Base-by-base conservation (phyloP, 2,329 filamentous ascomycete species). In the Chaetomiaceae sp. region DNA sequence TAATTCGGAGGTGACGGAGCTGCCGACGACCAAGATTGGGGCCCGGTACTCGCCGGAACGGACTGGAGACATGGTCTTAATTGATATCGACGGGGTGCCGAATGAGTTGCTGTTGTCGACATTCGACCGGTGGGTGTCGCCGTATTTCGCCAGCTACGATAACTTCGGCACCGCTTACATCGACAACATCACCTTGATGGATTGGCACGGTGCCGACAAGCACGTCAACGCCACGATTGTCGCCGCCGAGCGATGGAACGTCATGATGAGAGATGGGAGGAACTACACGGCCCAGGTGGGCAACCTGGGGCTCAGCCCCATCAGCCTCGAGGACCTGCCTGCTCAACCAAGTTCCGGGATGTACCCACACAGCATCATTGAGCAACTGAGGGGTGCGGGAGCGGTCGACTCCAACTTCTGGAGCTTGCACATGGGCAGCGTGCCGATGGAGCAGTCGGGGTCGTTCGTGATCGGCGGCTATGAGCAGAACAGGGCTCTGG, bases 381-480 rank as follows among this genome's bases (percentile, higher is more conserved):
- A 37, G 34, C 1, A 2, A 8, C 9, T 20, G 1, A 37, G 20
- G 16, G 5, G 6, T 5, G 1, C 3, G 6, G 7, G 5, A 4
- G 5, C 3, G 7, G 20, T 62, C 23, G 53, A 60, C 1, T 67
- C 64, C 0, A 61, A 56, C n/a, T 65, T 63, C 1, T 69, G 64
- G 37, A 60, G 61, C 11, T 54, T 70, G 37, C 69, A 70, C 25
- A 56, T 69, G 16, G 69, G 67, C 3, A 68, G 66, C n/a, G 67
- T 57, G 0, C 42, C 61, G 1, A 60, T 66, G 18, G 43, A 55
- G 3, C 62, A 66, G 34, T 46, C 48, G 1, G 67, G 66, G 0
- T 68, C 65, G 2, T 54, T 70, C 4, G 50, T 65, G 1, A 60
- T 68, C n/a, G 69, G 68, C 4, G 68, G 67, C 2, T 71, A 70